These are phyloP conservation scores for Psophocarpus tetragonolobus DNA, from an alignment of 306 rosid species.

Conservation along the genomic window DNA sequence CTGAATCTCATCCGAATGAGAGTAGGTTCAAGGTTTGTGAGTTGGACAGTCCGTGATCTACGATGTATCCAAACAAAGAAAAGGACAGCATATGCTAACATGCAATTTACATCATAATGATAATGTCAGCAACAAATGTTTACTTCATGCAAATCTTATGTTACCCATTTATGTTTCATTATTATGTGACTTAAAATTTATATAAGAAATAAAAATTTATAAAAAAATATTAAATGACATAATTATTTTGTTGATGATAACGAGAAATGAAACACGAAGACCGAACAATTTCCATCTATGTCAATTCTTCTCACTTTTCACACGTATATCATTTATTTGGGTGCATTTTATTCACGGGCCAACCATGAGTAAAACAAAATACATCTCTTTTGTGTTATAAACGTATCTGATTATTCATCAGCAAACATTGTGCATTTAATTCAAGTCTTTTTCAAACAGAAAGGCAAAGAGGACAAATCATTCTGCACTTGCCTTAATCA, in stretches of 20 bases:
- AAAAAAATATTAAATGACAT: no score
- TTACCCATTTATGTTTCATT: no score
- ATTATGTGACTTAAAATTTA: no score
- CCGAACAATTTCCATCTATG: no score
- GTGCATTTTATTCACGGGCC: no score
- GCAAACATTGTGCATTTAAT: neutral
- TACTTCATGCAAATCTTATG: no score
- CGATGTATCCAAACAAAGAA: neutral
- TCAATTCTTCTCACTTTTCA: neutral
- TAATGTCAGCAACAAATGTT: no score
- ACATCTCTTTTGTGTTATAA: neutral
- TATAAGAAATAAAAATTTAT: no score
- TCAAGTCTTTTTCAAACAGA: neutral
- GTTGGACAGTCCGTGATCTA: neutral
- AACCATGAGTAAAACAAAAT: neutral
- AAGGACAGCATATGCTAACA: neutral
- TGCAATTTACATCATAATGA: neutral
- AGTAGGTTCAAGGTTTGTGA: neutral
- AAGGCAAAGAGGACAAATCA: neutral
- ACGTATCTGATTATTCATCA: neutral
- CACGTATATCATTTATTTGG: neutral
- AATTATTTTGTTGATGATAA: no score
- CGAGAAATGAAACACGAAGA: no score
- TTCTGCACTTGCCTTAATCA: neutral
- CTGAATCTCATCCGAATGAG: no score